Conservation (phyloP, 495 filamentous ascomycete species). For the Penicillium chermesinum region DNA sequence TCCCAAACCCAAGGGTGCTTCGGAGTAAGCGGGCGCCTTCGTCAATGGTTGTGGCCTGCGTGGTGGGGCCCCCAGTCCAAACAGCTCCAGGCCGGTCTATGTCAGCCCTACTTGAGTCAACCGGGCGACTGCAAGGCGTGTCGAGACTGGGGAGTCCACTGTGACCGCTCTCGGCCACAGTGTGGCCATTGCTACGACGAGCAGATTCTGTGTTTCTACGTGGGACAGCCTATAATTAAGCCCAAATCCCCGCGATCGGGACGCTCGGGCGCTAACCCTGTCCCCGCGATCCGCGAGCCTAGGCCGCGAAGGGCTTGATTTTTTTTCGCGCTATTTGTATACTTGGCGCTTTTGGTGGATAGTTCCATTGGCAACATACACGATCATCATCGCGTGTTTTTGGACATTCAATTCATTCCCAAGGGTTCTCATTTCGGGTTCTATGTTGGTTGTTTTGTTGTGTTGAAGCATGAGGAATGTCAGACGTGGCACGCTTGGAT, state of each 20-base stretch:
- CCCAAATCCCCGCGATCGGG: not conserved
- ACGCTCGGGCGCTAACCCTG: not conserved
- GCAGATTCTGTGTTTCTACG: slow-evolving; percentile 39
- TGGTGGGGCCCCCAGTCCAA: slow-evolving; percentile 9
- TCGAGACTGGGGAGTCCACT: slow-evolving; percentile 25
- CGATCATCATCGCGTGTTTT: no score
- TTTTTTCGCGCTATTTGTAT: no score
- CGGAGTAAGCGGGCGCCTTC: slow-evolving; percentile 13
- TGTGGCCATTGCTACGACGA: slow-evolving; percentile 36
- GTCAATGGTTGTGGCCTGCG: slow-evolving; percentile 18
- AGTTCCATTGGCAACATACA: no score
- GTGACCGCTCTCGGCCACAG: slow-evolving; percentile 31
- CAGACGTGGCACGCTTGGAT: not conserved
- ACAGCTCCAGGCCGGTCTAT: not conserved
- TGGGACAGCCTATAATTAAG: slow-evolving; percentile 13
- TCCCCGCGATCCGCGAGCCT: not conserved
- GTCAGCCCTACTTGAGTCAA: slow-evolving; percentile 1
- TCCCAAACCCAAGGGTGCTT: slow-evolving; percentile 3
- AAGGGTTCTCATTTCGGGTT: no score
- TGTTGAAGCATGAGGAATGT: not conserved
- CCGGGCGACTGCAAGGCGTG: slow-evolving; percentile 28
- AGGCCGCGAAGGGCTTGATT: not conserved
- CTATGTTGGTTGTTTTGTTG: no score
- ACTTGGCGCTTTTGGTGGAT: not conserved
- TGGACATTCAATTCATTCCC: no score